A percentile compares a stretch with the other conserved stretches of the same genome.
phyloP scores from a whole-genome alignment of 495 filamentous ascomycete genomes.

The Rostrohypoxylon terebratum region DNA sequence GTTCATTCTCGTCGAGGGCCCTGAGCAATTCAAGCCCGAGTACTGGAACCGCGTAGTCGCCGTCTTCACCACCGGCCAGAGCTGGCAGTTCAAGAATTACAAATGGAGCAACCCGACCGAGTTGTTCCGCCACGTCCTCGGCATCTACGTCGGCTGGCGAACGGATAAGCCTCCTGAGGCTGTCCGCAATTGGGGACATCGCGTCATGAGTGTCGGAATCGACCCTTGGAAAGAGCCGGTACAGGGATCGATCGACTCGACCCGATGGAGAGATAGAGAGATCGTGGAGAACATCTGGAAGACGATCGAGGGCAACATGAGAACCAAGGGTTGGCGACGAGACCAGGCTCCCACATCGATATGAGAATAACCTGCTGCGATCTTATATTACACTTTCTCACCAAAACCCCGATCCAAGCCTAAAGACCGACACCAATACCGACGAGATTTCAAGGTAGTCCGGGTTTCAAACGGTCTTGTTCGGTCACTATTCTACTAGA shows the following conservation, averaged over 20 bases:
- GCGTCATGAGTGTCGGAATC: slow-evolving; percentile 77
- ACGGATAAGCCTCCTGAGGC: slow-evolving; percentile 82
- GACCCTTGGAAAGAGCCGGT: slow-evolving; percentile 79
- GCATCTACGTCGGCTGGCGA: slow-evolving; percentile 91
- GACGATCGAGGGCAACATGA: slow-evolving; percentile 89
- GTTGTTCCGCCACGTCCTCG: slow-evolving; percentile 86
- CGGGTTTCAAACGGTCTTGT: not conserved
- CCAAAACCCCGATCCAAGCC: not conserved
- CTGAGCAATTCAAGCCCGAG: slow-evolving; percentile 95
- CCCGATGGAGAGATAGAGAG: slow-evolving; percentile 91
- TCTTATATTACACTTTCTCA: not conserved
- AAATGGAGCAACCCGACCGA: slow-evolving; percentile 92
- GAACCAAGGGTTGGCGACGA: slow-evolving; percentile 81
- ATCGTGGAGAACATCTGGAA: slow-evolving; percentile 95
- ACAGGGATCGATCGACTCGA: slow-evolving; percentile 61
- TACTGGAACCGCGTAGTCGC: slow-evolving; percentile 97
- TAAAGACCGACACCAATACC: not conserved
- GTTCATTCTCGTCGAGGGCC: slow-evolving; percentile 93
- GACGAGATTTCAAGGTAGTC: not conserved
- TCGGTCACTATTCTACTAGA: slow-evolving; percentile 5
- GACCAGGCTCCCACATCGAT: slow-evolving; percentile 68
- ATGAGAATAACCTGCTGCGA: slow-evolving; percentile 33
- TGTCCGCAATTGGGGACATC: slow-evolving; percentile 85
- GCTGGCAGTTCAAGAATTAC: slow-evolving; percentile 99
- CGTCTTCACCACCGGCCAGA: slow-evolving; percentile 97